Evolutionary conservation across 2,329 filamentous ascomycete genomes (phyloP), one percentile per base, ranked within the genome.

Genomic region (Botryotinia globosa): DNA sequence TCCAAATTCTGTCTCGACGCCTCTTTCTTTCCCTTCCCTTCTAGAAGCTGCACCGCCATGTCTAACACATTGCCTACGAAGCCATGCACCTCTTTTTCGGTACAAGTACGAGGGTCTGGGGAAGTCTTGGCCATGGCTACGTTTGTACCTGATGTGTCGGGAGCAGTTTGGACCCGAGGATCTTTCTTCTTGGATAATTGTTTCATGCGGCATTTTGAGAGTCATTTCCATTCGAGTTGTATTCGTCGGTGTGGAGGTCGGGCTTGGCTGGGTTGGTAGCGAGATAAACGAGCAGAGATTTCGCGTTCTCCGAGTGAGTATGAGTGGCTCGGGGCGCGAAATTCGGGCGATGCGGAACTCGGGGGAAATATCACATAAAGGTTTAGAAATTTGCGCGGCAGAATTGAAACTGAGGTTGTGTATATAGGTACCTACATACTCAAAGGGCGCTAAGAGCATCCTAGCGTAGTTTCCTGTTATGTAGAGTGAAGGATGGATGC

Each of bases 201-300:
- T 1, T n/a, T 25, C 51, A 54, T 54, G 25, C 29, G 29, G 10
- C n/a, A 3, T 20, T 45, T 7, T 20, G 20, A 45, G 44, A 7
- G 0, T 18, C 18, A 18, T 7, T 45, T 20, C 48, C 7, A 5
- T 56, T 7, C 14, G n/a, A 56, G 22, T 12, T 51, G 1, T 32
- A 56, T 1, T 29, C 0, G 5, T 56, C 7, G 25, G 3, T n/a
- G 20, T 9, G 25, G n/a, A 6, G 25, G 0, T 54, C 4, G 25
- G n/a, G 25, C 4, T 16, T 7, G 51, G 4, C 51, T 25, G 22
- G 25, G 48, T n/a, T 54, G 25, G 25, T 54, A 29, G 10, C 14
- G 51, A 56, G 29, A 7, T 7, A 8, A n/a, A 56, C 22, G 51
- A n/a, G 51, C 14, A n/a, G 18, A 14, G 2, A 32, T 18, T 29